These are phyloP conservation scores for Galeopsis tetrahit DNA, from an alignment of 257 asterid species.

Conservation along the genomic window DNA sequence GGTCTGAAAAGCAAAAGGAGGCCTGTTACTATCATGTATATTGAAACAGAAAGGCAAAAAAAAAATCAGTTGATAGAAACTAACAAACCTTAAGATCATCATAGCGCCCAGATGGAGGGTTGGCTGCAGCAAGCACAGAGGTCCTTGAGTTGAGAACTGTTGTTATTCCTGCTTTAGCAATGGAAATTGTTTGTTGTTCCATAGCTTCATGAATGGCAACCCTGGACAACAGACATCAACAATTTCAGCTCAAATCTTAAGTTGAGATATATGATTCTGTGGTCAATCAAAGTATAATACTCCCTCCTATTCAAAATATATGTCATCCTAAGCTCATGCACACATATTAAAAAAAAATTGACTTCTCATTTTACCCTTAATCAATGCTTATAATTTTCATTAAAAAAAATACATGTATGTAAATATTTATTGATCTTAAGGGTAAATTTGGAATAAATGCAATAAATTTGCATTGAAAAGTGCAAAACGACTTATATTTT, in stretches of 20 bases:
- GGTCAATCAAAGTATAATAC: constrained; percentile 15
- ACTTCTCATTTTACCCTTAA: too few relatives aligned
- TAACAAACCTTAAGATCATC: constrained; percentile 88
- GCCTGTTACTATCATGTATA: constrained; percentile 32
- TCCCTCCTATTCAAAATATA: too few relatives aligned
- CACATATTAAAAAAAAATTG: too few relatives aligned
- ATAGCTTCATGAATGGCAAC: constrained; percentile 99
- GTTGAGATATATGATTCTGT: constrained; percentile 11
- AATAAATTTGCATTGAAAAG: too few relatives aligned
- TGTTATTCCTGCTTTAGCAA: constrained; percentile 99
- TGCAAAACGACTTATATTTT: too few relatives aligned
- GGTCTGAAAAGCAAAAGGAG: constrained; percentile 57
- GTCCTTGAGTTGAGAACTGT: constrained; percentile 99
- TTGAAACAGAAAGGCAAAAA: constrained; percentile 6
- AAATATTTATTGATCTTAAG: too few relatives aligned
- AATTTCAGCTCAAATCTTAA: constrained; percentile 30
- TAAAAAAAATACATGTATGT: too few relatives aligned
- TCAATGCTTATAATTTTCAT: too few relatives aligned
- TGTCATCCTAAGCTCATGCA: too few relatives aligned
- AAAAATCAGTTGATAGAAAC: constrained; percentile 3
- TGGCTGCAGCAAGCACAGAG: constrained; percentile 99
- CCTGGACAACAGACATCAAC: constrained; percentile 49
- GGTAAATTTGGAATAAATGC: too few relatives aligned
- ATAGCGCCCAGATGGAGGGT: constrained; percentile 99
- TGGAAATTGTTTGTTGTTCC: constrained; percentile 99